Base-by-base conservation (phyloP, 179 eudicot species). In the Amaranthus tricolor region DNA sequence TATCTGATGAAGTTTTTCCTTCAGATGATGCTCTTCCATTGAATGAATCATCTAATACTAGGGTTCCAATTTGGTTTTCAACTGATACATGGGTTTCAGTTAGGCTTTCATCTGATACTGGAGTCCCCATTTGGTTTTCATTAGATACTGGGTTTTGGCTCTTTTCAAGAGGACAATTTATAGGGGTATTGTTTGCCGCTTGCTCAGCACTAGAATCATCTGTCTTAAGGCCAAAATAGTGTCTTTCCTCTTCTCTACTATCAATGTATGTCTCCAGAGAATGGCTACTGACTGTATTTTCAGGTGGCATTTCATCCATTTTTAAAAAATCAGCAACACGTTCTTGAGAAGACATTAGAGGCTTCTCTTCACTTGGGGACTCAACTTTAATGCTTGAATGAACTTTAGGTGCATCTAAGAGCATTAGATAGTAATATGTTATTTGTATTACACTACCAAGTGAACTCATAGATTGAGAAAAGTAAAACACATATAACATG, bases 371-470 rank as follows among this genome's bases (percentile, higher is more conserved):
- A 10, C 61, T 48, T 44, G 52, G 66, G 60, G 15, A 45, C 72
- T 82, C 84, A 63, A 13, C 66, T 50, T 78, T 81, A 20, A 53
- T 49, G 40, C 51, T 72, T 61, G 76, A 68, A 44, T 56, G 40
- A 31, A 66, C 62, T 55, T 74, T 76, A 13, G 65, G 55, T 58
- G 80, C 62, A 83, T 86, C 90, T 88, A 58, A 74, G 13, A 40
- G 24, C 24, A 55, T 21, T 6, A 45, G 17, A 74, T 68, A 72
- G 45, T 19, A 77, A 9, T 31, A 31, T 24, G 16, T 55, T 64
- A 72, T 10, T 67, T 12, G 60, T 67, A 66, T 57, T 54, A 50
- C 47, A 54, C 2, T 55, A 21, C n/a, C 54, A 59, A 10, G 59
- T 10, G 43, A 7, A 31, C 20, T 21, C 31, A 66, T n/a, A 11